These are phyloP conservation scores for Vitellaria paradoxa DNA, from an alignment of 179 eudicot genomes.

Conservation along the genomic window DNA sequence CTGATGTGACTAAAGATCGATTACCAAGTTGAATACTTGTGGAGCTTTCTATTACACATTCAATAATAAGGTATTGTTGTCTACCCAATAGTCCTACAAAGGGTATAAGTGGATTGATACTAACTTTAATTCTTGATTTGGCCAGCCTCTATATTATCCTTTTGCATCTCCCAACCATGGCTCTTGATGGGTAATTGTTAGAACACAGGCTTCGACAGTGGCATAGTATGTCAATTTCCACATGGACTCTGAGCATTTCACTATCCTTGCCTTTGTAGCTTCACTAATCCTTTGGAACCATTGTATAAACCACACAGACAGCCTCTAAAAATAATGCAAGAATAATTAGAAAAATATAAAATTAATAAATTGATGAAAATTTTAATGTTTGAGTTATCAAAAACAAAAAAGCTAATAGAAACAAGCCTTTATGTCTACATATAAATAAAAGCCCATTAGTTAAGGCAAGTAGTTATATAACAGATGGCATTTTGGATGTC, in stretches of 20 bases:
- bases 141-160: constrained; percentile 79
- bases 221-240: constrained; percentile 95
- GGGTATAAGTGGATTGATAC: constrained; percentile 15
- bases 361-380: neutral
- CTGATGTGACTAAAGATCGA: neutral
- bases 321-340: constrained; percentile 48
- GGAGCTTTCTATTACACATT: neutral
- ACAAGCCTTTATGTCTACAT: too few relatives aligned
- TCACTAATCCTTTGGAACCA: constrained; percentile 46
- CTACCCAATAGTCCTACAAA: constrained; percentile 1
- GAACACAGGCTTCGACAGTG: constrained; percentile 55
- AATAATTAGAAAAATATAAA: neutral
- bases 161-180: constrained; percentile 71
- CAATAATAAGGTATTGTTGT: neutral
- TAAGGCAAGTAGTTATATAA: too few relatives aligned
- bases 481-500: too few relatives aligned
- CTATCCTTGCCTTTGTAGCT: constrained; percentile 51
- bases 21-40: neutral
- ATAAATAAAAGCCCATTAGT: neutral
- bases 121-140: constrained; percentile 83
- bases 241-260: constrained; percentile 85
- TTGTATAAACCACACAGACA: constrained; percentile 62
- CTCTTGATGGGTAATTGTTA: constrained; percentile 50
- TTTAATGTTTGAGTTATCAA: neutral
- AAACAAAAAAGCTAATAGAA: neutral